A percentile compares a stretch with the other conserved stretches of the same genome.
Evolutionary conservation across 78 protist species (phyloP).

Genomic region (Andalucia godoyi): DNA sequence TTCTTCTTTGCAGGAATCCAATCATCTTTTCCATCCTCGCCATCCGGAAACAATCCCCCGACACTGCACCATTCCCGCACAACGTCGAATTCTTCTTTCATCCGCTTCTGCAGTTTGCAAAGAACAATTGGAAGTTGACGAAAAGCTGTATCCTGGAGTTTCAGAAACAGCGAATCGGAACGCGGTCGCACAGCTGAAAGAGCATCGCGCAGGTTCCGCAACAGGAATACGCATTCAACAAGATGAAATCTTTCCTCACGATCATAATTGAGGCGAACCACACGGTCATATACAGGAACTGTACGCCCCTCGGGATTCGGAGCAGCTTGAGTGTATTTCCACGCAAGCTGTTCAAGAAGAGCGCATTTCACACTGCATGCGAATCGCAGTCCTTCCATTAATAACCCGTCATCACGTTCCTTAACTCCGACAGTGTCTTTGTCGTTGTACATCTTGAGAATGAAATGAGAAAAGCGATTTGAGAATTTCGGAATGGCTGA

Average conservation of each 20-base stretch:
- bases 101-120: slow-evolving; percentile 37
- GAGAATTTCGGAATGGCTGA: too few relatives aligned
- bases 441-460: neutral
- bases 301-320: neutral
- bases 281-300: slow-evolving; percentile 46
- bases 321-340: slow-evolving; percentile 1
- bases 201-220: slow-evolving; percentile 34
- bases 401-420: neutral
- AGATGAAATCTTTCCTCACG: slow-evolving; percentile 38
- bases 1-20: too few relatives aligned
- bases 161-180: slow-evolving; percentile 22
- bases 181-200: slow-evolving; percentile 16
- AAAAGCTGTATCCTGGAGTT: slow-evolving; percentile 27
- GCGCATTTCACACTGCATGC: neutral
- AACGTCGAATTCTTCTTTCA: slow-evolving; percentile 31
- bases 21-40: too few relatives aligned
- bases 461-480: neutral
- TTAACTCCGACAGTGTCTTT: neutral
- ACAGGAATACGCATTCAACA: slow-evolving; percentile 59
- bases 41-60: too few relatives aligned
- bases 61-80: too few relatives aligned
- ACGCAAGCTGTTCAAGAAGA: neutral
- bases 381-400: neutral
- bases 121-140: slow-evolving; percentile 52
- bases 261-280: slow-evolving; percentile 60